Base-by-base conservation (phyloP, 225 moss, liverwort and hornwort species). In the Ulota crispa region DNA sequence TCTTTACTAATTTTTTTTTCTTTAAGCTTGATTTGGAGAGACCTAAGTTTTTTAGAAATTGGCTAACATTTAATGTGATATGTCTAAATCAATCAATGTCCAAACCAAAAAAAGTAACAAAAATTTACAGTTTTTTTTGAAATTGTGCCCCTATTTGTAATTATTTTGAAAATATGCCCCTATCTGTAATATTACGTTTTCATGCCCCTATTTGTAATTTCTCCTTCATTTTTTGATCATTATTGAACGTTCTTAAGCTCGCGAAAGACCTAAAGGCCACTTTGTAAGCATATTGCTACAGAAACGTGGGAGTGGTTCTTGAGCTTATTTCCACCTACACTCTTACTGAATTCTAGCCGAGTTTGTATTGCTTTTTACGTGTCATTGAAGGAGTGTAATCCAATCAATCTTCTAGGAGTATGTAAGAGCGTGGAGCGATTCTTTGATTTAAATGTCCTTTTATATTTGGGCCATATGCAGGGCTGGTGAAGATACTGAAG, bases 401-500 rank as follows among this genome's bases (percentile, higher is more conserved):
- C 3, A 23, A 43, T 67, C 2, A 47, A 39, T 53, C 21, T 36
- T 61, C 31, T 10, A 75, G 39, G 34, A 50, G 21, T 56, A 57
- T 52, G 62, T 37, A 16, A n/a, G 41, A 62, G 43, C 45, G 36
- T 56, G 36, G 16, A 61, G 21, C 39, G 16, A 60, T 23, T 73
- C 23, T 84, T 42, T 60, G 14, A n/a, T 68, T 70, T 37, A 8
- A 42, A 56, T 41, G 9, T 27, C 53, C 34, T 59, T 34, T 24
- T 56, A 56, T 42, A 24, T 59, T 74, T 75, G 37, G 16, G 24
- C 32, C 64, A 55, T 57, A 45, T 79, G 75, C 66, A 87, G 87
- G 87, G 34, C 69, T 95, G 45, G 89, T 96, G 83, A 96, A 96
- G 85, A 96, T 96, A 67, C 26, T 94, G 54, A 96, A 96, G 87